Base-by-base conservation (phyloP, 306 rosid genomes). In the Betula pendula region DNA sequence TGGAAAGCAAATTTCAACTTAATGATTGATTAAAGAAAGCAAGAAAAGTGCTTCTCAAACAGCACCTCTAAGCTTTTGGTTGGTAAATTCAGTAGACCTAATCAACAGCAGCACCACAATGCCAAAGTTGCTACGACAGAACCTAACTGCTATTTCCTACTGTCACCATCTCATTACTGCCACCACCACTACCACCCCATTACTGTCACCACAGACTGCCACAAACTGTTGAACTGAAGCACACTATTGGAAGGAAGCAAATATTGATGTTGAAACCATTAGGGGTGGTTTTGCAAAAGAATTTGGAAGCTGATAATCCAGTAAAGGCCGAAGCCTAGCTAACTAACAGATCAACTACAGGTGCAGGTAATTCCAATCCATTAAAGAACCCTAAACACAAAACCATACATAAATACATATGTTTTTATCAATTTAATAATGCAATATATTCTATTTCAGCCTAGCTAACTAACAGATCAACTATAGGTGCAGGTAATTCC, bases 21-120 rank as follows among this genome's bases (percentile, higher is more conserved):
- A 35, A 65, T 65, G 48, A 16, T 9, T 33, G 70, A 65, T 35
- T 12, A 65, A 19, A 27, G 19, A 65, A 20, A 55, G 31, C 16
- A 11, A 55, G 25, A 40, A 38, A 38, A 65, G 20, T 19, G 9
- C 70, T 58, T 58, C 66, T 24, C 35, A 58, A 58, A 58, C 19
- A 25, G 14, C 35, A 58, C 52, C 45, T 53, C 60, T 15, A 58
- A 5, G 38, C 66, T 60, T 29, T 60, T 42, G 22, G 3, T 12
- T 59, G 40, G 6, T 16, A 59, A 58, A 25, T 22, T 24, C 65
- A 22, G 24, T 24, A 56, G 5, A 56, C 17, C 35, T 56, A 56
- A 31, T 60, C 68, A 60, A 60, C 19, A 60, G 42, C 38, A 25
- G 25, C 66, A 58, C 35, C 35, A 58, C 66, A 58, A 58, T n/a